Conservation (phyloP, 1,139 yeast species). For the Geotrichum siamense region DNA sequence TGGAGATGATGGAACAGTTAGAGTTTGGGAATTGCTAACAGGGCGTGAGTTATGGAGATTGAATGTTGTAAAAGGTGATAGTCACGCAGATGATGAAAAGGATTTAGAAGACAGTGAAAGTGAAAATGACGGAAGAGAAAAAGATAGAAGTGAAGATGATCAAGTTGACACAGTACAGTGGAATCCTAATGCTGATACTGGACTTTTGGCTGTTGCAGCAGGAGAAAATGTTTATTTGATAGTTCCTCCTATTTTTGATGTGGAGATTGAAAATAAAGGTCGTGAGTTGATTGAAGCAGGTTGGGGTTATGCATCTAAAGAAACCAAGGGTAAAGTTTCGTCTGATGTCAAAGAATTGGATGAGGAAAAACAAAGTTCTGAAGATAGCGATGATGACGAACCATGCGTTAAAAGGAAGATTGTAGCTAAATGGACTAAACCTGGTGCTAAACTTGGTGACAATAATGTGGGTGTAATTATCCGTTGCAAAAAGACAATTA, state of each 20-base stretch:
- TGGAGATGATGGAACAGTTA: constrained; percentile 92
- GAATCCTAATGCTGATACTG: constrained; percentile 72
- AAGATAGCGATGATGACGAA: constrained; percentile 31
- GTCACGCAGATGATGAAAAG: constrained; percentile 17
- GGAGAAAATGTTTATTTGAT: constrained; percentile 73
- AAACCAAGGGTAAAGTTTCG: constrained; percentile 43
- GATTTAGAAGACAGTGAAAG: constrained; percentile 22
- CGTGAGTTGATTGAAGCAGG: constrained; percentile 78
- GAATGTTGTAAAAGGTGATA: constrained; percentile 38
- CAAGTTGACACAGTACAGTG: constrained; percentile 78
- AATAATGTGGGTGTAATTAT: constrained; percentile 74
- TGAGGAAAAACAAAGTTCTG: constrained; percentile 21
- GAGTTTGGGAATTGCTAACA: constrained; percentile 91
- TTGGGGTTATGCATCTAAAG: constrained; percentile 64
- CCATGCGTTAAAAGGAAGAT: constrained; percentile 45
- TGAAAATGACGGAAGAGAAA: constrained; percentile 41
- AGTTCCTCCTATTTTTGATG: constrained; percentile 88
- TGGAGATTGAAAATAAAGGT: constrained; percentile 77
- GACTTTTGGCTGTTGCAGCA: constrained; percentile 74
- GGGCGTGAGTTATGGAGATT: constrained; percentile 85
- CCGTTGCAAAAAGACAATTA: constrained; percentile 60
- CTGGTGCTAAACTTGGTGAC: constrained; percentile 53
- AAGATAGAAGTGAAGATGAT: constrained; percentile 43
- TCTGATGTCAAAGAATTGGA: constrained; percentile 35
- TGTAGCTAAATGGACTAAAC: constrained; percentile 80